Percentiles rank a stretch among this genome's conserved stretches.
Conservation (phyloP, 2,329 filamentous ascomycete species). For the Epichloe glyceriae region DNA sequence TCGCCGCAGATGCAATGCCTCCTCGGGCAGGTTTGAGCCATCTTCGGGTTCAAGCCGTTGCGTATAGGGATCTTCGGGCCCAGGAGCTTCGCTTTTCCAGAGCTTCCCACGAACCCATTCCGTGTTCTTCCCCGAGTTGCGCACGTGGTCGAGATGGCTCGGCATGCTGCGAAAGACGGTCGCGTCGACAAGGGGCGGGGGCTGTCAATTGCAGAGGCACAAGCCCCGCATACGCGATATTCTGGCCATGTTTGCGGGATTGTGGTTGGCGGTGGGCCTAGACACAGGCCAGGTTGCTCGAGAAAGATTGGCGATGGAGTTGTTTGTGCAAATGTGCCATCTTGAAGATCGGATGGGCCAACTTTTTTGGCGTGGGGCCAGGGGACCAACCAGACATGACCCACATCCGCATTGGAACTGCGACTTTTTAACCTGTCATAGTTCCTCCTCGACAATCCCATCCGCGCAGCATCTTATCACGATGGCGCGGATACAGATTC, state of each 20-base stretch:
- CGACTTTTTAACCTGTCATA: background rate
- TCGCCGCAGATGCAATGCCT: constrained; percentile 14
- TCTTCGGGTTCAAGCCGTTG: constrained; percentile 18
- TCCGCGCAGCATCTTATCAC: constrained; percentile 1
- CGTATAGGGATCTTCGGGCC: constrained; percentile 26
- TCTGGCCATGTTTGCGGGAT: constrained; percentile 26
- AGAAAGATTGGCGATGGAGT: background rate
- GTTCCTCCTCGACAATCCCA: background rate
- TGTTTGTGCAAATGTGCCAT: background rate
- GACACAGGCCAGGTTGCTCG: background rate
- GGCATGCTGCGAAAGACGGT: constrained; percentile 14
- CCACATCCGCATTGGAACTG: background rate
- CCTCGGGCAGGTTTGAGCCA: constrained; percentile 17
- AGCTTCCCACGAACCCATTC: constrained; percentile 27
- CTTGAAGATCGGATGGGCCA: constrained; percentile 1
- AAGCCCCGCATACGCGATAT: constrained; percentile 25
- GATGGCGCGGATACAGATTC: constrained; percentile 28
- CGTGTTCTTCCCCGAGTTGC: constrained; percentile 19
- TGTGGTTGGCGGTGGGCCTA: background rate
- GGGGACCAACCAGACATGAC: constrained; percentile 13
- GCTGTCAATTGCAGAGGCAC: constrained; percentile 17
- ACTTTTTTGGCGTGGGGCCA: constrained; percentile 6
- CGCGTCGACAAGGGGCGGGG: constrained; percentile 12
- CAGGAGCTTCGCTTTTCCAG: constrained; percentile 27
- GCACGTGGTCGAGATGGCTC: constrained; percentile 23